Conservation (phyloP, 2,329 filamentous ascomycete species). For the Cylindrodendrum hubeiense region DNA sequence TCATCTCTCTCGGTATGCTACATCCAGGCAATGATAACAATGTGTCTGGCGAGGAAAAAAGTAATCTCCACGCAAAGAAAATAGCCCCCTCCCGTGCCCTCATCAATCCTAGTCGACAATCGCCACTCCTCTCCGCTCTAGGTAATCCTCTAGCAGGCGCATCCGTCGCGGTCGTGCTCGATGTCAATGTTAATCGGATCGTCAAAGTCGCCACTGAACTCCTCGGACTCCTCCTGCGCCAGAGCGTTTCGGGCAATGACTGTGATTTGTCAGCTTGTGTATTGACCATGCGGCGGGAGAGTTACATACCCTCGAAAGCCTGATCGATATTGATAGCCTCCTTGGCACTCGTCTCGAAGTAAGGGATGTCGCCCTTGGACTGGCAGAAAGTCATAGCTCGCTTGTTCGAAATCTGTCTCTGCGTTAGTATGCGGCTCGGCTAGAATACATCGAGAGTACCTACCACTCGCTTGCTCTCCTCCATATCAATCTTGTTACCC, state of each 20-base stretch:
- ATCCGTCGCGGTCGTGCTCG: constrained; percentile 92
- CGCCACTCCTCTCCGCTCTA: constrained; percentile 17
- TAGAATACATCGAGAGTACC: background rate
- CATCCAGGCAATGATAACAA: constrained; percentile 42
- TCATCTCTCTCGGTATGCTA: constrained; percentile 41
- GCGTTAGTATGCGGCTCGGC: constrained; percentile 18
- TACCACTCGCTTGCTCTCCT: constrained; percentile 95
- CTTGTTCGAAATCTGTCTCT: constrained; percentile 87
- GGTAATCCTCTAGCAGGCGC: constrained; percentile 77
- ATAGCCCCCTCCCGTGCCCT: constrained; percentile 10
- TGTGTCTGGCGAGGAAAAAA: constrained; percentile 29
- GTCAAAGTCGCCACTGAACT: constrained; percentile 97
- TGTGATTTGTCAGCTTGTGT: constrained; percentile 52
- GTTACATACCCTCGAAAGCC: constrained; percentile 71
- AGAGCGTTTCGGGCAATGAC: constrained; percentile 97
- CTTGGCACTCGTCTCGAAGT: constrained; percentile 99
- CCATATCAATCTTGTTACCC: constrained; percentile 99
- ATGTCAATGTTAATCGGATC: constrained; percentile 99
- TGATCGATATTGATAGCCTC: constrained; percentile 98
- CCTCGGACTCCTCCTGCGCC: constrained; percentile 96
- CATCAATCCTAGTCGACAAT: constrained; percentile 24
- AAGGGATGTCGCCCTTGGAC: constrained; percentile 96
- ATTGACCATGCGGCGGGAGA: background rate
- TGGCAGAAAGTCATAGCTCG: constrained; percentile 97
- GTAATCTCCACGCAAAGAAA: constrained; percentile 8